Conservation (phyloP, 2,329 filamentous ascomycete species). For the Trichoderma cornu-damae region DNA sequence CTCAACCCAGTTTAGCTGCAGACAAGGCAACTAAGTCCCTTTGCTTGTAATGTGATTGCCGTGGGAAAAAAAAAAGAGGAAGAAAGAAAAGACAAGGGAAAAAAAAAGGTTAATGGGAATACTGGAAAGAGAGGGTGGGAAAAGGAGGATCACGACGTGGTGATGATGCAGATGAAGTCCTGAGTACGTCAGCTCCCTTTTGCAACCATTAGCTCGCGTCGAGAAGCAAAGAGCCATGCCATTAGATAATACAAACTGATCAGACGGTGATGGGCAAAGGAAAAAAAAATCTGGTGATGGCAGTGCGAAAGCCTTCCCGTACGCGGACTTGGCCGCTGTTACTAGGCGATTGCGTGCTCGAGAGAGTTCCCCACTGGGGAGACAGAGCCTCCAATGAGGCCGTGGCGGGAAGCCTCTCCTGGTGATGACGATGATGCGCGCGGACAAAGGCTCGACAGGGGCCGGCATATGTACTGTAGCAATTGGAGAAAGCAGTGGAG, state of each 20-base stretch:
- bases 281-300: conserved; percentile 10
- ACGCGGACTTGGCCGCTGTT: conserved; percentile 14
- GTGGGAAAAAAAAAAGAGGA: neutral
- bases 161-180: conserved; percentile 5
- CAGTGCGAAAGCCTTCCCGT: conserved; percentile 1
- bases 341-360: conserved; percentile 19
- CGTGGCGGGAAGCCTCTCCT: conserved; percentile 4
- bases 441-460: conserved; percentile 5
- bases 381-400: conserved; percentile 2
- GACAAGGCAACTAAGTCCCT: neutral
- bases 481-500: no score
- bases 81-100: neutral
- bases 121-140: neutral
- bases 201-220: conserved; percentile 12
- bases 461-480: no score
- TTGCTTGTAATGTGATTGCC: no score
- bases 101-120: neutral
- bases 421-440: conserved; percentile 2
- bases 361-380: conserved; percentile 11
- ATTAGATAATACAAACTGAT: conserved; percentile 1
- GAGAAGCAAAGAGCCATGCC: conserved; percentile 14
- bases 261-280: neutral
- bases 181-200: neutral
- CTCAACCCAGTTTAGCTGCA: neutral
- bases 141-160: neutral